These are phyloP conservation scores for Malus orientalis DNA, from an alignment of 306 rosid species.

Conservation along the genomic window DNA sequence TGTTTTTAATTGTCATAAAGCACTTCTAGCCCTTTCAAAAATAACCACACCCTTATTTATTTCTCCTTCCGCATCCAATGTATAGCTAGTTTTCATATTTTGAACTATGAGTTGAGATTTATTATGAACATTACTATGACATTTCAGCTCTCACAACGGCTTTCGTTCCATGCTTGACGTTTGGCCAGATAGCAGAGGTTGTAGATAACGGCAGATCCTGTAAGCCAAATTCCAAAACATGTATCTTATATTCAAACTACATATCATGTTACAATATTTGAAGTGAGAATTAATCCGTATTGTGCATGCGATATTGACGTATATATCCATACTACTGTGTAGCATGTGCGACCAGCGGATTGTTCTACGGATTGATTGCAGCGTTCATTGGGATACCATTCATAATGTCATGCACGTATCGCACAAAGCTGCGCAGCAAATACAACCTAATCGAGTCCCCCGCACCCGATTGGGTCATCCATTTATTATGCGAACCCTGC, in stretches of 20 bases:
- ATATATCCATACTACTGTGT: background rate
- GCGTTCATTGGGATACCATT: background rate
- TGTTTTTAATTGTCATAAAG: background rate
- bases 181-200: constrained; percentile 27
- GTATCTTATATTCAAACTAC: background rate
- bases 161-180: constrained; percentile 18
- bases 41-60: background rate
- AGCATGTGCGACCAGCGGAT: constrained; percentile 14
- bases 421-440: constrained; percentile 13
- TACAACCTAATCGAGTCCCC: constrained; percentile 10
- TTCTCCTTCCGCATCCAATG: background rate
- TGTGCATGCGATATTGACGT: background rate
- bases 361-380: constrained; percentile 8
- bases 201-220: constrained; percentile 18
- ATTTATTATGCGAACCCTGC: background rate
- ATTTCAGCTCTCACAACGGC: constrained; percentile 16
- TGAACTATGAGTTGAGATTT: background rate
- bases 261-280: background rate
- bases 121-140: background rate
- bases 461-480: constrained; percentile 12
- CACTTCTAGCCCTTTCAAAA: background rate
- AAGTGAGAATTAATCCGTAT: background rate
- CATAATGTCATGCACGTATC: constrained; percentile 20
- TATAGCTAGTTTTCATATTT: background rate
- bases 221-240: constrained; percentile 7